Conservation (phyloP, 306 rosid genomes). For the Gynostemma pentaphyllum region DNA sequence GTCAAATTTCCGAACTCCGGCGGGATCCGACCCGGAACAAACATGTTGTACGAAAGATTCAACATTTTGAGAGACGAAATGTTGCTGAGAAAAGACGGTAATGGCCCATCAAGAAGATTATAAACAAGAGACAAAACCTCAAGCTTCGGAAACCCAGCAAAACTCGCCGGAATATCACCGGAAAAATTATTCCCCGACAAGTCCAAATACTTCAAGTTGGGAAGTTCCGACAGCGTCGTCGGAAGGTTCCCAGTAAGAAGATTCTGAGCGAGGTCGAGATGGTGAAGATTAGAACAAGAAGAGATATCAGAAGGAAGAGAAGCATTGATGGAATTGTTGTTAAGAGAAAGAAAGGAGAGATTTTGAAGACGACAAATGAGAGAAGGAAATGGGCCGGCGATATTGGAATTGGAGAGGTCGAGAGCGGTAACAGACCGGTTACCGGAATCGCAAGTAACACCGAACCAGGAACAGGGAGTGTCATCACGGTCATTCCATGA, state of each 20-base stretch:
- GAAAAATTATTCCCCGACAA: conserved; percentile 73
- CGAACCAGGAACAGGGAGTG: conserved; percentile 25
- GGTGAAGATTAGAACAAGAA: conserved; percentile 37
- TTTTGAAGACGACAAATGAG: conserved; percentile 27
- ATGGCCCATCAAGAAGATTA: conserved; percentile 57
- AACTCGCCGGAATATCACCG: conserved; percentile 59
- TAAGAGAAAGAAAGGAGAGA: conserved; percentile 35
- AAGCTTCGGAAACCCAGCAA: conserved; percentile 47
- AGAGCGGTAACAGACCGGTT: conserved; percentile 47
- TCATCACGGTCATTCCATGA: conserved; percentile 11
- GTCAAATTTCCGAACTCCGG: conserved; percentile 66
- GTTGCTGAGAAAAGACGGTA: conserved; percentile 52
- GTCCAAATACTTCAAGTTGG: conserved; percentile 59
- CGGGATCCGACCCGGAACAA: conserved; percentile 60
- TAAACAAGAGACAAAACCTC: conserved; percentile 80
- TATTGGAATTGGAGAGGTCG: conserved; percentile 72
- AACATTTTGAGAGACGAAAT: conserved; percentile 62
- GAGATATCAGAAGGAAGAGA: conserved; percentile 48
- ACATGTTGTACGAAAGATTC: conserved; percentile 68
- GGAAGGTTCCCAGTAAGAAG: conserved; percentile 66
- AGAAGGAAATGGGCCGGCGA: conserved; percentile 53
- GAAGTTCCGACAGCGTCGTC: conserved; percentile 68
- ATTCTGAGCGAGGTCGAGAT: conserved; percentile 79
- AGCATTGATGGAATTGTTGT: conserved; percentile 52
- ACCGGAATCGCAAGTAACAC: conserved; percentile 52